Base-by-base conservation (phyloP, 2,329 filamentous ascomycete species). In the Plenodomus biglobosus region DNA sequence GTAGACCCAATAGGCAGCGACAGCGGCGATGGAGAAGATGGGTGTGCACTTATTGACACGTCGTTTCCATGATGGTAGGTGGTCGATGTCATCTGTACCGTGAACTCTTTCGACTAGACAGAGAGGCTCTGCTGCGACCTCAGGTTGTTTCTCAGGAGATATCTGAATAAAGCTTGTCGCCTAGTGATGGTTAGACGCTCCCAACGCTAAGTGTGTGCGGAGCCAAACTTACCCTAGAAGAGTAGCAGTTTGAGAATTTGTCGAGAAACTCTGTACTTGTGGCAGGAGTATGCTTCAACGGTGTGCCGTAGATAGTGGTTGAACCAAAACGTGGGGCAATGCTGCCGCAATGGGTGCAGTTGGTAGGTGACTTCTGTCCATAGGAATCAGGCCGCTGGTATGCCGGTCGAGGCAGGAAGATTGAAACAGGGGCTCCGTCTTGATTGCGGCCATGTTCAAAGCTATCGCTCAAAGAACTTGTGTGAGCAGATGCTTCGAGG, bases 331-430 rank as follows among this genome's bases (percentile, higher is more conserved):
- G 22, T 19, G 46, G 46, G 3, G 40, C 40, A 22, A 48, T 20
- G 34, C 35, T 48, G 18, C 46, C 46, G 41, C 46, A 48, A 38
- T 48, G 46, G 21, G 36, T 22, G 18, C 46, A 48, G 15, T 36
- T 48, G 30, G 19, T 40, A 3, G 27, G 46, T 3, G 46, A 44
- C 30, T 10, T 35, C 30, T 43, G 37, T 5, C 46, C 46, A 32
- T 48, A 48, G 38, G 46, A 48, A 2, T 39, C 20, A 30, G 46
- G 46, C 35, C 46, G 46, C 18, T 48, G 46, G 38, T 44, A 48
- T 11, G 41, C 37, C 16, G 46, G 46, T 18, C 37, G 36, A 15
- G 46, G 46, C 20, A 38, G 34, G 27, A 38, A 39, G 11, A 47
- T 21, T 11, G 27, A 32, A 3, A 32, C 27, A 15, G 27, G 27